Base-by-base conservation (phyloP, 345 rosid species). In the Eucalyptus paniculata region DNA sequence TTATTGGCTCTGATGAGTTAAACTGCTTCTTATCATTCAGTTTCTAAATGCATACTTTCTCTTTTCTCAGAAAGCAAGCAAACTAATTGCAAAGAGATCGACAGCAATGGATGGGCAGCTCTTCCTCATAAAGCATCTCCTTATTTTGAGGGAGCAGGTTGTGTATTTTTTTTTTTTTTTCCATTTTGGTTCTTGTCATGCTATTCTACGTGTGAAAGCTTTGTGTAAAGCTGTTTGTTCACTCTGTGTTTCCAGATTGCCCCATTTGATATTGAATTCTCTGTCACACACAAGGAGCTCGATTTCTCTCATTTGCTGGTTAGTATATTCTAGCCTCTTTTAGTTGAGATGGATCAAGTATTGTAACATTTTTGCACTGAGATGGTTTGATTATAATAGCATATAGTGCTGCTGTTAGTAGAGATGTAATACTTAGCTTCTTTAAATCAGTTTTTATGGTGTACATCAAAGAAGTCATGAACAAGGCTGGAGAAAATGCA, bases 261-360 rank as follows among this genome's bases (percentile, higher is more conserved):
- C 14, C 98, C 98, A 89, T 97, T 97, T 92, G 99, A 97, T 92
- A 97, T 98, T 89, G 99, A 98, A 90, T 98, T 98, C 92, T 96
- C 96, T 10, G 98, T 96, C 90, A 97, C 98, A 45, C 94, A 98
- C 95, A 98, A 98, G 95, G 99, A 97, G 91, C 98, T 98, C 77
- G 99, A 98, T 93, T 98, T 98, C 95, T 96, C 99, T 77, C 98
- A 98, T 92, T 90, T 97, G 88, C 95, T 98, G 99, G 99, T 97
- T 90, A 94, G 99, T 94, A 92, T 24, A 50, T 87, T 53, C 81
- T 87, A 45, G 81, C 88, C 44, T 32, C 65, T 56, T 37, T 51
- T 30, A 53, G 60, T 87, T 54, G n/a, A 51, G 69, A 51, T 86
- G 88, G 49, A 17, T n/a, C 30, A 4, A 86, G 58, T 86, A 77